Evolutionary conservation across 805 yeast species (phyloP).

Genomic region (Candida mattraensis): DNA sequence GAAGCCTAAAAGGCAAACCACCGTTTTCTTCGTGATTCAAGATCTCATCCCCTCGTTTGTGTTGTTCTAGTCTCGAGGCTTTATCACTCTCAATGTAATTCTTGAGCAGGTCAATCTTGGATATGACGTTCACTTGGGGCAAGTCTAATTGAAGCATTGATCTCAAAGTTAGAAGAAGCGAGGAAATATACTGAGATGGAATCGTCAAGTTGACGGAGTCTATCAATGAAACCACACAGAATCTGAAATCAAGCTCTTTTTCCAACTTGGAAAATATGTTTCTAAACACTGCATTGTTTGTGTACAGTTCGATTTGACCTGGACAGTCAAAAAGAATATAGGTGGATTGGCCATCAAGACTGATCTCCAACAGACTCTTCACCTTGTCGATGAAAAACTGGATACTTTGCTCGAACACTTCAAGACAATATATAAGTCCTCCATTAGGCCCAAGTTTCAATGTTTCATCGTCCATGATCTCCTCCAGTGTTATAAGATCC

Average conservation of each 20-base stretch:
- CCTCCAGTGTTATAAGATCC: conserved; percentile 56
- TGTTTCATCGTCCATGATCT: conserved; percentile 53
- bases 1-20: conserved; percentile 74
- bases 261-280: conserved; percentile 66
- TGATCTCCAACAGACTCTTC: conserved; percentile 46
- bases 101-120: conserved; percentile 81
- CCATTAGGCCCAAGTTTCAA: conserved; percentile 69
- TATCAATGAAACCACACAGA: conserved; percentile 82
- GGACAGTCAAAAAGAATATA: conserved; percentile 88
- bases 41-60: conserved; percentile 16
- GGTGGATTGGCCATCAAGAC: conserved; percentile 45
- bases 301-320: conserved; percentile 94
- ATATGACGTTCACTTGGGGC: conserved; percentile 90
- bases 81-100: conserved; percentile 41
- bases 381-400: conserved; percentile 61
- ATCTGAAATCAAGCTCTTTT: conserved; percentile 63
- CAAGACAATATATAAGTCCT: conserved; percentile 86
- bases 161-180: conserved; percentile 75
- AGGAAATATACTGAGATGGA: conserved; percentile 87
- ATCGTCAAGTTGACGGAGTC: conserved; percentile 81
- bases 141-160: conserved; percentile 91
- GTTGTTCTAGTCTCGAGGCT: conserved; percentile 18
- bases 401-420: conserved; percentile 54
- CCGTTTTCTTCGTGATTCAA: conserved; percentile 40
- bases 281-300: conserved; percentile 77